phyloP scores from a whole-genome alignment of 768 basidiomycete species.

The Pholiota molesta region DNA sequence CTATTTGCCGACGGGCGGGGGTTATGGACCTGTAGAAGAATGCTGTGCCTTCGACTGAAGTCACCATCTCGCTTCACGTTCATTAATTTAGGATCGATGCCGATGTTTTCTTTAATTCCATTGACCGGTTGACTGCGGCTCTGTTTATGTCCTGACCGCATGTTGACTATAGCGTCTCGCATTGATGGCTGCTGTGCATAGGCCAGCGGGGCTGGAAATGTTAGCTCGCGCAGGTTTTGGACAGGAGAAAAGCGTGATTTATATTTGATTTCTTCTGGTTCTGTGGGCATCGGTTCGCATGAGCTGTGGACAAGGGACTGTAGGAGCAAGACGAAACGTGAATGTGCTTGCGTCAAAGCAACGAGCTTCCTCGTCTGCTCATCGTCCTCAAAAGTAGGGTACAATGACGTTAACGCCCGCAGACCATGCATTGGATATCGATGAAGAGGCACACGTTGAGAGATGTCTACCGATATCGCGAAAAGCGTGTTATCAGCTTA shows the following conservation, averaged over 20 bases:
- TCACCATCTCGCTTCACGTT: background rate
- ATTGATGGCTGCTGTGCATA: conserved; percentile 27
- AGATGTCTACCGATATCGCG: conserved; percentile 51
- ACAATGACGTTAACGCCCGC: conserved; percentile 44
- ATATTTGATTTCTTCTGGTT: conserved; percentile 43
- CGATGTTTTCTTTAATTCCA: background rate
- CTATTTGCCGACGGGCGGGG: conserved; percentile 28
- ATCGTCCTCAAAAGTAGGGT: conserved; percentile 36
- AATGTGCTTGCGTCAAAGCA: conserved; percentile 62
- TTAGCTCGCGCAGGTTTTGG: conserved; percentile 54
- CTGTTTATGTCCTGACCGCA: conserved; percentile 25
- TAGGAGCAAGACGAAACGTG: conserved; percentile 73
- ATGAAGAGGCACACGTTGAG: conserved; percentile 65
- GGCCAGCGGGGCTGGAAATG: conserved; percentile 76
- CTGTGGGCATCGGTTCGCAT: conserved; percentile 44
- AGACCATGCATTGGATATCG: conserved; percentile 74
- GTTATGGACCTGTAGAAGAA: conserved; percentile 9
- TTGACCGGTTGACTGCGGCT: conserved; percentile 15
- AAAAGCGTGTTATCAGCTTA: conserved; percentile 3
- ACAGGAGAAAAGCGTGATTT: conserved; percentile 31
- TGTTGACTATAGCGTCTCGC: conserved; percentile 13
- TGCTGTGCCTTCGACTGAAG: background rate
- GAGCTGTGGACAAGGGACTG: conserved; percentile 76
- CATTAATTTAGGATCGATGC: conserved; percentile 4
- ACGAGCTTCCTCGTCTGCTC: conserved; percentile 40